phyloP scores from a whole-genome alignment of 768 basidiomycete genomes.

The Russula abietina region DNA sequence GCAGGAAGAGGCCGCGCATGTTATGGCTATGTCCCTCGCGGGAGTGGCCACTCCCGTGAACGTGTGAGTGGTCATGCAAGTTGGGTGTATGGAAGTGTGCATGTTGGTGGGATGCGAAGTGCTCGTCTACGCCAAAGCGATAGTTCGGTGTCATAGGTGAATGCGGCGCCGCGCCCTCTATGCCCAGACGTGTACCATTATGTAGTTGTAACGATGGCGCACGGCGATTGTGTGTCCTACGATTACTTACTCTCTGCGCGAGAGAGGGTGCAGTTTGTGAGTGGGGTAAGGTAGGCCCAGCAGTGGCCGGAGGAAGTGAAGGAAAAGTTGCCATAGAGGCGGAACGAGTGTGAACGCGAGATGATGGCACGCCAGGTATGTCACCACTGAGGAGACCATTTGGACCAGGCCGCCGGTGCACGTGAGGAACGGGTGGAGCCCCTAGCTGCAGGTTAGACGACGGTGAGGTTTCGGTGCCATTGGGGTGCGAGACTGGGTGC shows the following conservation, averaged over 20 bases:
- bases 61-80: slow-evolving; percentile 47
- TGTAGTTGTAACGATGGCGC: slow-evolving; percentile 23
- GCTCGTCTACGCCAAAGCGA: slow-evolving; percentile 48
- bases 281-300: slow-evolving; percentile 28
- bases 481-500: slow-evolving; percentile 25
- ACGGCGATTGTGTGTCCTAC: slow-evolving; percentile 11
- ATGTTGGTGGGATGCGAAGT: slow-evolving; percentile 42
- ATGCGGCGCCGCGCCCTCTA: slow-evolving; percentile 25
- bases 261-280: slow-evolving; percentile 17
- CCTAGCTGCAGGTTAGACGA: background rate
- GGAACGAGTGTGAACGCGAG: slow-evolving; percentile 27
- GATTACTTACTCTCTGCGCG: background rate
- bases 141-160: slow-evolving; percentile 67
- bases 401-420: slow-evolving; percentile 31
- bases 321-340: slow-evolving; percentile 22
- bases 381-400: slow-evolving; percentile 22
- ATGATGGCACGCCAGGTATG: slow-evolving; percentile 1
- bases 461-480: background rate
- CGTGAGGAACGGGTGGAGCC: slow-evolving; percentile 5
- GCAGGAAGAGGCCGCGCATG: slow-evolving; percentile 97
- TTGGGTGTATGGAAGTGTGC: slow-evolving; percentile 35
- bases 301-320: slow-evolving; percentile 24
- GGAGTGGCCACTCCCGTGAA: slow-evolving; percentile 36
- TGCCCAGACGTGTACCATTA: slow-evolving; percentile 7
- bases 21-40: slow-evolving; percentile 93